Evolutionary conservation across 176 grass and related monocot species (phyloP), one percentile per base, ranked within the genome.

Genomic region (Zoysia pacifica): DNA sequence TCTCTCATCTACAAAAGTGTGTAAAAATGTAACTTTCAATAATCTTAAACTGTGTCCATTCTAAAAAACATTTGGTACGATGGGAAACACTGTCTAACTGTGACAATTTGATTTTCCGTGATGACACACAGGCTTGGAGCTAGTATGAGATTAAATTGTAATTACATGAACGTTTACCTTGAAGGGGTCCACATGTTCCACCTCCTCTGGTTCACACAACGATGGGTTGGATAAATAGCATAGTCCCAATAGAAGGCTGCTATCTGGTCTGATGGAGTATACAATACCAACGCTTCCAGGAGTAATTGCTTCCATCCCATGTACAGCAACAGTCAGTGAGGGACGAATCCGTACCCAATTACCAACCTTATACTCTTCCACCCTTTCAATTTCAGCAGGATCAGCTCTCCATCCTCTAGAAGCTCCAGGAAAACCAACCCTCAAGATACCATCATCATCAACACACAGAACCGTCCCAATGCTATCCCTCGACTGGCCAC

Each of bases 391-490:
- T 87, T 99, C 93, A 87, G 93, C 81, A 91, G 97, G 97, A 87
- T 99, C 97, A 76, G 97, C 97, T 84, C 97, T 90, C 97, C 97
- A 99, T 79, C 97, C 97, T 79, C 97, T 99, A 75, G 97, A 99
- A 67, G 93, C 90, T 86, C 97, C 97, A 40, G 97, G 97, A 88
- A 99, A 99, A 84, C 97, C 97, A 79, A 99, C 90, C 62, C 92
- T 84, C 84, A 99, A 91, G 43, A 92, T 99, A 51, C 97, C 97
- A 85, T 99, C 97, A 84, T 99, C 97, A 84, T 99, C 92, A 75
- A 99, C 92, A 91, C 97, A 99, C 9, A 99, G 93, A 73, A 99
- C 88, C 7, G 97, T 99, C 14, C 97, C 97, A 62, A 99, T 99
- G 76, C 92, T 99, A 86, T 99, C 97, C 59, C 93, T 82, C 49